phyloP scores from a whole-genome alignment of 768 basidiomycete species.

The Phylloporus scabripes region DNA sequence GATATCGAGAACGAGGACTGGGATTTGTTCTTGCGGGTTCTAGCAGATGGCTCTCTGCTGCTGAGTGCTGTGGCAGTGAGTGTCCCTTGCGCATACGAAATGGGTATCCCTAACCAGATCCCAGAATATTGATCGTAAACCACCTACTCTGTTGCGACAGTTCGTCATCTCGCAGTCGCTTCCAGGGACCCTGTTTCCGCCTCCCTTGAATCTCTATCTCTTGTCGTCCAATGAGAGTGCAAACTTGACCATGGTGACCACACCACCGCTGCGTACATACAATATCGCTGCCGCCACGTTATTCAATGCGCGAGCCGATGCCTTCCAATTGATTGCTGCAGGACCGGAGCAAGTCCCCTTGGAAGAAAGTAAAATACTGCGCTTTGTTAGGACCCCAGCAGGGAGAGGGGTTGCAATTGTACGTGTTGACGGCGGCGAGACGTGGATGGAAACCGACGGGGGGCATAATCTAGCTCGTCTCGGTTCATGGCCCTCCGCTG shows the following conservation, averaged over 20 bases:
- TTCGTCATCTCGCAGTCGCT: conserved; percentile 66
- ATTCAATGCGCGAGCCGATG: conserved; percentile 54
- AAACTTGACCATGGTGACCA: conserved; percentile 55
- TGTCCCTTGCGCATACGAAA: conserved; percentile 1
- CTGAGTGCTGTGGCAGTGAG: conserved; percentile 70
- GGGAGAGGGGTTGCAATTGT: conserved; percentile 69
- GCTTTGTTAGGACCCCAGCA: conserved; percentile 74
- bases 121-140: conserved; percentile 85
- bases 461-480: conserved; percentile 46
- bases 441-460: conserved; percentile 50
- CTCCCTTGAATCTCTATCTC: conserved; percentile 49
- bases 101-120: conserved; percentile 4
- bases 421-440: conserved; percentile 55
- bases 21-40: conserved; percentile 73
- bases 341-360: conserved; percentile 35
- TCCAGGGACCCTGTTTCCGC: conserved; percentile 42
- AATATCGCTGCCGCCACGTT: conserved; percentile 54
- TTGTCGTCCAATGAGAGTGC: conserved; percentile 43
- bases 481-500: conserved; percentile 50
- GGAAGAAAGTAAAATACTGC: conserved; percentile 50
- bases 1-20: conserved; percentile 68
- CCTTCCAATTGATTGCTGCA: conserved; percentile 41
- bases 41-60: conserved; percentile 68
- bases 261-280: conserved; percentile 60
- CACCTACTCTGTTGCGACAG: conserved; percentile 75